Percentiles rank a stretch among this genome's conserved stretches.
These are phyloP conservation scores for Coniferiporia weirii DNA, from an alignment of 1,284 basidiomycete species.

Conservation along the genomic window DNA sequence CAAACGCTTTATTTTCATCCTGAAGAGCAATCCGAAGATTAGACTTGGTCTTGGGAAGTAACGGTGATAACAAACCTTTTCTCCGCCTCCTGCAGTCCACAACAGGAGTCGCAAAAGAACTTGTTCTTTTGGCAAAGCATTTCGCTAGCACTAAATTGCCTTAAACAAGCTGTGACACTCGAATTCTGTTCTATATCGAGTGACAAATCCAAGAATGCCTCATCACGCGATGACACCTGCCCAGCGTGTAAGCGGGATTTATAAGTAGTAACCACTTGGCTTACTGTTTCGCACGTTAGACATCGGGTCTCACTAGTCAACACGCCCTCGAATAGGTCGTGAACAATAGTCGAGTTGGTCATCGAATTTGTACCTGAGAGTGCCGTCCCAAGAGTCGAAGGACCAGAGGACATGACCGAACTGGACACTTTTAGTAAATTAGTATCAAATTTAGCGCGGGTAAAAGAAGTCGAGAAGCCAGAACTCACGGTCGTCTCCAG, in stretches of 20 bases:
- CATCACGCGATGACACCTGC: slow-evolving; percentile 92
- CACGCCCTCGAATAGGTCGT: slow-evolving; percentile 88
- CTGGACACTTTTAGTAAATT: slow-evolving; percentile 6
- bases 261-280: slow-evolving; percentile 24
- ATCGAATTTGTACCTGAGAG: slow-evolving; percentile 39
- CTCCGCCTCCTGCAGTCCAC: slow-evolving; percentile 95
- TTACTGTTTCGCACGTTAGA: slow-evolving; percentile 90
- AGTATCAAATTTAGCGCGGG: background rate
- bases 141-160: slow-evolving; percentile 95
- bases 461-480: background rate
- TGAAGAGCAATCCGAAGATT: slow-evolving; percentile 29
- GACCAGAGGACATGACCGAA: slow-evolving; percentile 31
- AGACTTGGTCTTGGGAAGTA: background rate
- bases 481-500: slow-evolving; percentile 51
- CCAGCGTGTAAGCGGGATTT: slow-evolving; percentile 4
- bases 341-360: slow-evolving; percentile 65
- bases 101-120: slow-evolving; percentile 97
- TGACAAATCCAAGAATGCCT: slow-evolving; percentile 93
- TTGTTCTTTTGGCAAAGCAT: slow-evolving; percentile 98
- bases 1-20: slow-evolving; percentile 97
- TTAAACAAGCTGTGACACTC: slow-evolving; percentile 90
- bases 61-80: slow-evolving; percentile 62
- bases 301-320: slow-evolving; percentile 97
- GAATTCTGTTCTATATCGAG: slow-evolving; percentile 98
- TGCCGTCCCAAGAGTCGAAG: slow-evolving; percentile 33